phyloP scores from a whole-genome alignment of 768 basidiomycete species.

The Boletus reticuloceps region DNA sequence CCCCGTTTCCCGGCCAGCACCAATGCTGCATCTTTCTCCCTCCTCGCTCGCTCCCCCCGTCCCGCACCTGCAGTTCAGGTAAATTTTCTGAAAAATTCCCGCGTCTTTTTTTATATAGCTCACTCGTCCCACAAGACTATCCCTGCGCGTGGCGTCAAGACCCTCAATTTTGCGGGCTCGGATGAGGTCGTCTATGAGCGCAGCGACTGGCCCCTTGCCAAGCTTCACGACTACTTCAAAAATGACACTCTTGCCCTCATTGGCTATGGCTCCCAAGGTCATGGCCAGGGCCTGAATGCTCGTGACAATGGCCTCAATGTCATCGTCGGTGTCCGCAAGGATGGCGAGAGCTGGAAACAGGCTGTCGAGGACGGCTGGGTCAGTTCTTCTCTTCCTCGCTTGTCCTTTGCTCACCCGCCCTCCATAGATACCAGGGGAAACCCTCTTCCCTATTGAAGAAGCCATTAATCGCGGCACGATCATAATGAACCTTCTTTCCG shows the following conservation, averaged over 20 bases:
- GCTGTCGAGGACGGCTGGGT: constrained; percentile 97
- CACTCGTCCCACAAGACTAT: constrained; percentile 31
- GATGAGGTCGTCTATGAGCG: constrained; percentile 95
- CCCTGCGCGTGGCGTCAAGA: constrained; percentile 80
- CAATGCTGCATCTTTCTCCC: constrained; percentile 63
- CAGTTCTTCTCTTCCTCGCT: constrained; percentile 21
- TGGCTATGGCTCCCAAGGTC: constrained; percentile 98
- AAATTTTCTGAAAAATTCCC: constrained; percentile 31
- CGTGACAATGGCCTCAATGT: constrained; percentile 99
- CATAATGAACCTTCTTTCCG: constrained; percentile 99
- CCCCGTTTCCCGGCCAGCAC: constrained; percentile 40
- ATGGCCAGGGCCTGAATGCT: constrained; percentile 98
- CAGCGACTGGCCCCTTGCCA: constrained; percentile 95
- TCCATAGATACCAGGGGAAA: constrained; percentile 86
- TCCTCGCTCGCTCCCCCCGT: constrained; percentile 49
- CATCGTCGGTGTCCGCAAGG: constrained; percentile 96
- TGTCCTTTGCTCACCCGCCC: background rate
- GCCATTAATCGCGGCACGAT: constrained; percentile 95
- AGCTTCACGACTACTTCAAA: constrained; percentile 99
- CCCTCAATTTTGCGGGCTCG: constrained; percentile 94
- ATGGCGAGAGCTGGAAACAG: constrained; percentile 95
- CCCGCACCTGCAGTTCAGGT: constrained; percentile 21
- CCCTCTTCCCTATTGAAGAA: constrained; percentile 97
- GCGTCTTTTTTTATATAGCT: constrained; percentile 1
- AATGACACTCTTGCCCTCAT: constrained; percentile 99